phyloP scores from a whole-genome alignment of 352 stramenopile species.

The Globisporangium uncinulatum region DNA sequence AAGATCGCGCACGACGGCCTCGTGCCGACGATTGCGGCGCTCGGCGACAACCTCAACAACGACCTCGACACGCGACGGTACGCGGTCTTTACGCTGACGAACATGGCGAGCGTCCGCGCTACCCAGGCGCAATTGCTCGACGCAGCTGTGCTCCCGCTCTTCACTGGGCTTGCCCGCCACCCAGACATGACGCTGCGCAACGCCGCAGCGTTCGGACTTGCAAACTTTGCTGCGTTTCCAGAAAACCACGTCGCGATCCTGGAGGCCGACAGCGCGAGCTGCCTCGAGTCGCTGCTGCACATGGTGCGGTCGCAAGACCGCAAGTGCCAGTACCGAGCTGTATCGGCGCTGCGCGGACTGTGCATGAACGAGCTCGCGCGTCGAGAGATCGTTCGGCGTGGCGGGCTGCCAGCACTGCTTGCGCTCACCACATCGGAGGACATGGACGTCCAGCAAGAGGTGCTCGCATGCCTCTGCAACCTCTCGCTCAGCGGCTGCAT shows the following conservation, averaged over 20 bases:
- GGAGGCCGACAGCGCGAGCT: conserved; percentile 23
- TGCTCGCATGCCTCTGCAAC: conserved; percentile 96
- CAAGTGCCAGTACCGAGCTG: conserved; percentile 87
- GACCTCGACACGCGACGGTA: conserved; percentile 93
- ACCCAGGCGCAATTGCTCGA: conserved; percentile 86
- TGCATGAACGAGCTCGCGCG: conserved; percentile 85
- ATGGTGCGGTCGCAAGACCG: conserved; percentile 54
- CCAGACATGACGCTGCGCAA: conserved; percentile 85
- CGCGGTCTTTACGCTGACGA: conserved; percentile 91
- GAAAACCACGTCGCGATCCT: conserved; percentile 90
- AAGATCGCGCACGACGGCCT: conserved; percentile 90
- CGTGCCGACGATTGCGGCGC: conserved; percentile 80
- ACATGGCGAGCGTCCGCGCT: conserved; percentile 82
- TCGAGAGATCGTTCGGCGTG: conserved; percentile 85
- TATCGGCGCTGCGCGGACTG: conserved; percentile 90
- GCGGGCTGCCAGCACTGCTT: conserved; percentile 86
- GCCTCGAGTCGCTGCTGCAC: conserved; percentile 51
- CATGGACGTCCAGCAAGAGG: conserved; percentile 94
- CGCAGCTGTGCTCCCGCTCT: conserved; percentile 60
- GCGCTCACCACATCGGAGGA: conserved; percentile 89
- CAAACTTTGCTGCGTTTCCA: conserved; percentile 92
- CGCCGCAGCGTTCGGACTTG: conserved; percentile 87
- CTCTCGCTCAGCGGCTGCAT: conserved; percentile 95
- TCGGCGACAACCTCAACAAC: conserved; percentile 79
- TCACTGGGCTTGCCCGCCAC: conserved; percentile 67